Percentiles rank a stretch among this genome's conserved stretches.
Evolutionary conservation across 2,329 filamentous ascomycete genomes (phyloP).

Genomic region (Fusarium buxicola): DNA sequence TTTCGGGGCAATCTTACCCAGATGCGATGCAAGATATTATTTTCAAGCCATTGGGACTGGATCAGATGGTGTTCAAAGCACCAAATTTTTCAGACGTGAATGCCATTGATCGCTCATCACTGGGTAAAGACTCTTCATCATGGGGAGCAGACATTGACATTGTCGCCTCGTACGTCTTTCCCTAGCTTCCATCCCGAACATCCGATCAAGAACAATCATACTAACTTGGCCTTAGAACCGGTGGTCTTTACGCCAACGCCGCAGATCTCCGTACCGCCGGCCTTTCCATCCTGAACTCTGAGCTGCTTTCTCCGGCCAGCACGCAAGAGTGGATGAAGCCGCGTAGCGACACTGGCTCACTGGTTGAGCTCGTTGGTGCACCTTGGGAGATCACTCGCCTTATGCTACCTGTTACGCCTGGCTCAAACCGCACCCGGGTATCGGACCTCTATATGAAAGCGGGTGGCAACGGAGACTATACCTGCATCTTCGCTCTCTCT

Average conservation of each 20-base stretch:
- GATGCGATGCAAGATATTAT: slow-evolving; percentile 23
- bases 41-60: slow-evolving; percentile 24
- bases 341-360: slow-evolving; percentile 27
- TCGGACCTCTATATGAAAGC: slow-evolving; percentile 36
- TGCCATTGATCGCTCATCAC: slow-evolving; percentile 11
- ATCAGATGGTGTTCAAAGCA: background rate
- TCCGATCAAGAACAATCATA: no score
- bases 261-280: slow-evolving; percentile 31
- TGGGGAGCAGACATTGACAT: slow-evolving; percentile 37
- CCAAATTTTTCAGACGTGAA: slow-evolving; percentile 24
- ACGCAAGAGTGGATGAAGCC: slow-evolving; percentile 40
- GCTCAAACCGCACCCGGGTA: slow-evolving; percentile 28
- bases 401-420: slow-evolving; percentile 37
- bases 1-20: slow-evolving; percentile 18
- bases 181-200: background rate
- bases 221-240: slow-evolving; percentile 22
- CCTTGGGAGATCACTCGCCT: slow-evolving; percentile 42
- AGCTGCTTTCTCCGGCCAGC: slow-evolving; percentile 12
- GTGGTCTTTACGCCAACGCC: slow-evolving; percentile 25
- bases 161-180: slow-evolving; percentile 35
- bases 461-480: slow-evolving; percentile 27
- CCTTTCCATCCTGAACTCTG: slow-evolving; percentile 38
- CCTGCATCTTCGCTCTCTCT: slow-evolving; percentile 18
- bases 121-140: background rate
- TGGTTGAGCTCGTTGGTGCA: slow-evolving; percentile 33